Evolutionary conservation across 2,329 filamentous ascomycete genomes (phyloP).

Genomic region (Epichloe uncinata): DNA sequence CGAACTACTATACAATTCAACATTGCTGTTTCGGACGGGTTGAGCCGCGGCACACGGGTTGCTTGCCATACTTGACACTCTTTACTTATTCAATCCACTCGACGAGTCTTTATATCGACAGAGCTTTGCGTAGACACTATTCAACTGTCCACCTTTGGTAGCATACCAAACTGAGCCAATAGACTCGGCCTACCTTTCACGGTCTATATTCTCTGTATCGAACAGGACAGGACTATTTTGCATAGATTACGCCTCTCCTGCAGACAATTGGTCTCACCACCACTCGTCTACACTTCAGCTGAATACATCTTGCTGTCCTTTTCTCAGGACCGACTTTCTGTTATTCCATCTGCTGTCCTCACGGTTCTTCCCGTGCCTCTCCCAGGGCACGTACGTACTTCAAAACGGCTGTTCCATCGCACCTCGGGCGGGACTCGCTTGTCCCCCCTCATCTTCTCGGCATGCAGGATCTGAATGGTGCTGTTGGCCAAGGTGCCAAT

Average conservation of each 20-base stretch:
- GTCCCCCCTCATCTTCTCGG: conserved; percentile 78
- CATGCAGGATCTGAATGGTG: conserved; percentile 78
- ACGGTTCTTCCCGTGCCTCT: conserved; percentile 30
- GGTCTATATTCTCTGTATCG: neutral
- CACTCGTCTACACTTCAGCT: neutral
- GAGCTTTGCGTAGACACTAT: neutral
- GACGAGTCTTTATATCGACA: neutral
- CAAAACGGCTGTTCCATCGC: conserved; percentile 75
- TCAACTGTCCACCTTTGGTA: neutral
- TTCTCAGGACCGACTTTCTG: neutral
- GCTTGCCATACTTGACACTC: conserved; percentile 1
- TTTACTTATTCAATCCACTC: neutral
- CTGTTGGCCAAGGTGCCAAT: conserved; percentile 31
- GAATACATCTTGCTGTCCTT: neutral
- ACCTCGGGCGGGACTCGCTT: conserved; percentile 67
- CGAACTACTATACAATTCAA: conserved; percentile 1
- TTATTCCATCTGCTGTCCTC: neutral
- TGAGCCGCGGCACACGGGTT: conserved; percentile 1
- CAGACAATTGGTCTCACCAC: neutral
- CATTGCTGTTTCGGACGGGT: conserved; percentile 4
- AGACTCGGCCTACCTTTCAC: neutral
- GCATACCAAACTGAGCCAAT: neutral
- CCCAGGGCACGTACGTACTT: conserved; percentile 42
- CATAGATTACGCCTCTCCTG: neutral
- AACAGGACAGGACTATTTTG: neutral